Evolutionary conservation across 1,139 yeast species (phyloP).

Genomic region (Debaryomyces nepalensis): DNA sequence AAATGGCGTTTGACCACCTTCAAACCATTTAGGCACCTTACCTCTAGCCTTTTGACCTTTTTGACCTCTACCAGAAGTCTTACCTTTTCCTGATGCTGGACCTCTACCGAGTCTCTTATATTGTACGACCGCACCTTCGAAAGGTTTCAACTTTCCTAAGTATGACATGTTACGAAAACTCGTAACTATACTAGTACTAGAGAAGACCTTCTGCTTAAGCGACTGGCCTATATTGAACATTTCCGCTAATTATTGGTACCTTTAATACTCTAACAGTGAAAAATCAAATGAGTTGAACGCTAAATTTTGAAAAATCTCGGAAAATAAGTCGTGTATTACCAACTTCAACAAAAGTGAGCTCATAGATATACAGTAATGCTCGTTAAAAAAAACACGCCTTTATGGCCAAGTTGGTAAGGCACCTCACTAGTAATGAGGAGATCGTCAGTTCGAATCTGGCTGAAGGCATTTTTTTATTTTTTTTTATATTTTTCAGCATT

Average conservation of each 20-base stretch:
- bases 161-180: constrained; percentile 28
- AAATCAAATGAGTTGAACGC: background rate
- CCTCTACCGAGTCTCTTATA: constrained; percentile 92
- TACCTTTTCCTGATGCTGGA: constrained; percentile 91
- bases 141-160: constrained; percentile 45
- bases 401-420: constrained; percentile 91
- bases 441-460: constrained; percentile 87
- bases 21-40: constrained; percentile 89
- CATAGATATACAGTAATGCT: background rate
- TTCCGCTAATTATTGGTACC: background rate
- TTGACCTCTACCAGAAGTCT: constrained; percentile 96
- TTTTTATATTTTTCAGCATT: background rate
- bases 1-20: constrained; percentile 98
- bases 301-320: constrained; percentile 6
- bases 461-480: constrained; percentile 58
- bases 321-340: constrained; percentile 6
- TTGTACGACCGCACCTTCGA: constrained; percentile 44
- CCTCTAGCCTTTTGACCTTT: constrained; percentile 99
- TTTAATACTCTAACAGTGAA: background rate
- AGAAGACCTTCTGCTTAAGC: constrained; percentile 4
- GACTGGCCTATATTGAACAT: constrained; percentile 14
- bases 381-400: constrained; percentile 24
- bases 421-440: constrained; percentile 90
- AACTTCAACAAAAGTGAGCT: too few species aligned
- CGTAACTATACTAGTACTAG: constrained; percentile 14